Percentiles rank a stretch among this genome's conserved stretches.
phyloP scores from a whole-genome alignment of 148 eudicot genomes.

The Fagopyrum tataricum region DNA sequence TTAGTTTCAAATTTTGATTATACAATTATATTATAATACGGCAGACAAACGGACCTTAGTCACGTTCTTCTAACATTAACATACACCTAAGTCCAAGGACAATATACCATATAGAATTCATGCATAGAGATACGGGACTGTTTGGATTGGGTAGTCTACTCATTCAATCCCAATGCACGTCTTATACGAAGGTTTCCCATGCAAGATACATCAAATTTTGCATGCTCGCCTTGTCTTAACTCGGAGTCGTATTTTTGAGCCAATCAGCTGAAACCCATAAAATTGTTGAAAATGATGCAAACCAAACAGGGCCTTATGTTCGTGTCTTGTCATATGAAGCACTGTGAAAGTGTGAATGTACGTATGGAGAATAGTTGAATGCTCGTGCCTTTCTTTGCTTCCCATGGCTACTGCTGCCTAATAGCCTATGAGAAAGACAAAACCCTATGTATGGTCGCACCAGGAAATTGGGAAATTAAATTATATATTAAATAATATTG shows the following conservation, averaged over 20 bases:
- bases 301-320: constrained; percentile 9
- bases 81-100: not conserved
- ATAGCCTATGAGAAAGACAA: not conserved
- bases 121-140: not conserved
- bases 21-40: no score
- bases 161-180: not conserved
- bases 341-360: not conserved
- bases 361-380: not conserved
- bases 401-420: not conserved
- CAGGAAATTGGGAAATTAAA: no score
- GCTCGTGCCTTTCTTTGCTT: not conserved
- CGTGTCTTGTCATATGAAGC: constrained; percentile 3
- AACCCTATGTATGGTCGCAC: not conserved
- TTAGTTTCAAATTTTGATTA: no score
- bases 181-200: constrained; percentile 1
- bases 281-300: not conserved
- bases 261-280: not conserved
- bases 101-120: not conserved
- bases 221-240: not conserved
- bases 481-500: no score
- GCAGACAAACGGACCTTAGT: no score
- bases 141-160: constrained; percentile 9
- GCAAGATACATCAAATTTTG: not conserved
- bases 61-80: no score
- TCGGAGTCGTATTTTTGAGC: not conserved